A percentile compares a stretch with the other conserved stretches of the same genome.
phyloP scores from a whole-genome alignment of 2,329 filamentous ascomycete genomes.

The Septoria linicola region DNA sequence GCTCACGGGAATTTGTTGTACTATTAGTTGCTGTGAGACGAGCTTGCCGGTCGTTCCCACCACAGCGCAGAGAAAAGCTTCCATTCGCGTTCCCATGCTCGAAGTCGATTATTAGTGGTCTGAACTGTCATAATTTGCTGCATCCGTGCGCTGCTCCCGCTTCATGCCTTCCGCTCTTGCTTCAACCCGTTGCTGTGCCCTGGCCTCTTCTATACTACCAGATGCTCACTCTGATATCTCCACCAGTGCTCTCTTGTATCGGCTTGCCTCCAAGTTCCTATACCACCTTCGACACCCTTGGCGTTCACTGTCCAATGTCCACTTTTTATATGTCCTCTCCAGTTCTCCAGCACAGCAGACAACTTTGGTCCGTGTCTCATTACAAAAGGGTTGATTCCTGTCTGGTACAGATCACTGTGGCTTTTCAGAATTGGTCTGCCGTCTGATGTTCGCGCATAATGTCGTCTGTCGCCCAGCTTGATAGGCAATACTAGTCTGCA shows the following conservation, averaged over 20 bases:
- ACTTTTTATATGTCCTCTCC: slow-evolving; percentile 35
- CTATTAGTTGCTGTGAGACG: too few species aligned
- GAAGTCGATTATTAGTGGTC: too few species aligned
- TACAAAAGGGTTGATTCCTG: slow-evolving; percentile 37
- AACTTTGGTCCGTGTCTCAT: slow-evolving; percentile 38
- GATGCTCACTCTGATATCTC: slow-evolving; percentile 35
- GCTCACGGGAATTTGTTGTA: too few species aligned
- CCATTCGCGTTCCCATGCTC: too few species aligned
- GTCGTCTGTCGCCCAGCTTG: slow-evolving; percentile 30
- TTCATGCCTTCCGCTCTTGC: too few species aligned
- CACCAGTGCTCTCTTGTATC: slow-evolving; percentile 38
- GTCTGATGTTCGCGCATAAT: slow-evolving; percentile 36
- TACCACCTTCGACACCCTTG: slow-evolving; percentile 34
- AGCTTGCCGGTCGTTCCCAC: too few species aligned
- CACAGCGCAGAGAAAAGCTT: too few species aligned
- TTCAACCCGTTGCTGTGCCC: neutral
- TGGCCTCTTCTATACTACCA: slow-evolving; percentile 20
- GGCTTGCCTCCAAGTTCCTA: slow-evolving; percentile 37
- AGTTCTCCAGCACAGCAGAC: slow-evolving; percentile 36
- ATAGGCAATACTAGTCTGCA: slow-evolving; percentile 37
- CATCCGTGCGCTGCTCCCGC: too few species aligned
- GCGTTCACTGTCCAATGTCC: slow-evolving; percentile 37
- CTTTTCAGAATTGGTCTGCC: slow-evolving; percentile 33
- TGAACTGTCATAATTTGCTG: too few species aligned
- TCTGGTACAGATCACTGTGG: slow-evolving; percentile 37